phyloP scores from a whole-genome alignment of 805 yeast species.

The Wickerhamomyces silvicola region DNA sequence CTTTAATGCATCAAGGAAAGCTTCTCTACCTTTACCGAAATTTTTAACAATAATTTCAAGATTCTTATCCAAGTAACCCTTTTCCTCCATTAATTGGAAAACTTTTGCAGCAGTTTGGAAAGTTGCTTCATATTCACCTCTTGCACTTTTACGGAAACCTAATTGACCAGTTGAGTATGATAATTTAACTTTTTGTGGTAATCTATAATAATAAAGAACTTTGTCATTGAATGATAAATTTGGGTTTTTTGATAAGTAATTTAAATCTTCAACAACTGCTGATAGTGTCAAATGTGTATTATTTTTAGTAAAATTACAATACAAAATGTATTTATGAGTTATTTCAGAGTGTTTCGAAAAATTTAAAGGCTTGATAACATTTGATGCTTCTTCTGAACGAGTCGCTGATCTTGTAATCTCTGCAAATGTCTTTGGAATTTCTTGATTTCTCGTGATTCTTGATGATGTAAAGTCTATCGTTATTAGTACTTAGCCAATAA shows the following conservation, averaged over 20 bases:
- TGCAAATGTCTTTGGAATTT: too few relatives aligned
- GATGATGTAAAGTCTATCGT: too few relatives aligned
- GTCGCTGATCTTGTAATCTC: too few relatives aligned
- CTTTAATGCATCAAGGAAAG: conserved; percentile 73
- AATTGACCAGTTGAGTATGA: conserved; percentile 75
- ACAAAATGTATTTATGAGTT: conserved; percentile 62
- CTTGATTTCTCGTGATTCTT: too few relatives aligned
- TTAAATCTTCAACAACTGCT: conserved; percentile 59
- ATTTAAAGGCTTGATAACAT: not conserved
- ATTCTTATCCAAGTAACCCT: conserved; percentile 47
- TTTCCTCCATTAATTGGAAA: conserved; percentile 66
- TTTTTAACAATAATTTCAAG: conserved; percentile 75
- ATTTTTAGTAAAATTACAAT: conserved; percentile 73
- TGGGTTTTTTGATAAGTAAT: conserved; percentile 50
- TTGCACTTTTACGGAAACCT: conserved; percentile 84
- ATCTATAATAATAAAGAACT: conserved; percentile 68
- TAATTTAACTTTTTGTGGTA: conserved; percentile 69
- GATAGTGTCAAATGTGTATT: conserved; percentile 76
- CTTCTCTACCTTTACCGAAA: conserved; percentile 86
- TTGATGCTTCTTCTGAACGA: too few relatives aligned
- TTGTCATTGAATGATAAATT: conserved; percentile 56
- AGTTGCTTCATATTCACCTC: conserved; percentile 91
- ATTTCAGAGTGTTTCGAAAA: conserved; percentile 8
- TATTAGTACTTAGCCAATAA: too few relatives aligned
- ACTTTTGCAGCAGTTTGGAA: conserved; percentile 75